These are phyloP conservation scores for Malbranchea cinnamomea DNA, from an alignment of 2,329 filamentous ascomycete genomes.

Conservation along the genomic window DNA sequence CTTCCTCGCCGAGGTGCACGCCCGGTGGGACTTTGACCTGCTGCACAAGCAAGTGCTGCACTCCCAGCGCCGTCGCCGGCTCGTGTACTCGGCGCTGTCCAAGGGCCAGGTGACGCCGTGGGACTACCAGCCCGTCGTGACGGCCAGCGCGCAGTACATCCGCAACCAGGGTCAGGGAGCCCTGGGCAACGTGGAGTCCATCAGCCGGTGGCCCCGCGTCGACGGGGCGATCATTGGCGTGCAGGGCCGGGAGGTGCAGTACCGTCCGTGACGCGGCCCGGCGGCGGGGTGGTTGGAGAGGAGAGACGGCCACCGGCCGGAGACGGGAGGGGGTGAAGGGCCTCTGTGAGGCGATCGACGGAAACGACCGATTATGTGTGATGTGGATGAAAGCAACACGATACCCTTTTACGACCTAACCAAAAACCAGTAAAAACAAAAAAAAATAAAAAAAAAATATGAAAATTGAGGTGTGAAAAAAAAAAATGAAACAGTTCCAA, in stretches of 20 bases:
- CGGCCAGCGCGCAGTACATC: conserved; percentile 52
- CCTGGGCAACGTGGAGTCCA: conserved; percentile 26
- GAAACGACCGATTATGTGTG: no score
- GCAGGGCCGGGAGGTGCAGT: conserved; percentile 7
- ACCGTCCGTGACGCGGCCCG: conserved; percentile 3
- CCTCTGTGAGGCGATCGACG: no score
- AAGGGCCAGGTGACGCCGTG: conserved; percentile 63
- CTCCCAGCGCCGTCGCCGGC: conserved; percentile 62
- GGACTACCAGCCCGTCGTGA: conserved; percentile 60
- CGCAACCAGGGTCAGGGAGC: conserved; percentile 37
- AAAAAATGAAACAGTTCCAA: no score
- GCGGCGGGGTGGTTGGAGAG: no score
- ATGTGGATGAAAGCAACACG: no score
- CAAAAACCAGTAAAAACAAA: no score
- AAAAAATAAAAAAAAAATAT: no score
- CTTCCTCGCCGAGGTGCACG: conserved; percentile 58
- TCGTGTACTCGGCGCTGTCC: conserved; percentile 69
- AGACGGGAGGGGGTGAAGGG: no score
- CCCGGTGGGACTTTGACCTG: conserved; percentile 65
- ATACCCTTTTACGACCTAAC: no score
- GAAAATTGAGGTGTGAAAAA: no score
- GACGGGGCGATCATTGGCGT: conserved; percentile 1
- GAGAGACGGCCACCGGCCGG: no score
- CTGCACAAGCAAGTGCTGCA: conserved; percentile 61
- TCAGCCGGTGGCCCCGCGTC: conserved; percentile 28